Base-by-base conservation (phyloP, 129 eudicot genomes). In the Cynara cardunculus region DNA sequence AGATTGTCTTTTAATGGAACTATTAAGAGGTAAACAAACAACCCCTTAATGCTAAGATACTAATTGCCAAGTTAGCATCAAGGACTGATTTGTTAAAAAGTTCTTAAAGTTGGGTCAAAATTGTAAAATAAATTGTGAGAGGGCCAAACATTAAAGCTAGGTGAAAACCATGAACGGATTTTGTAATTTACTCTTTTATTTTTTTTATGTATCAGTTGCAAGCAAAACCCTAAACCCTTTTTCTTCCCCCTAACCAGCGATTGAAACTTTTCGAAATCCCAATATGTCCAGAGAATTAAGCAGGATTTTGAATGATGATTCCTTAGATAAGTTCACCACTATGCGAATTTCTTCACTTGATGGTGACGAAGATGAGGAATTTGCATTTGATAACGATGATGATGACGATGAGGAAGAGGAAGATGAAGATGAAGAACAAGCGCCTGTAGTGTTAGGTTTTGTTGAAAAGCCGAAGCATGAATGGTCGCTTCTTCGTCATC, bases 401-500 rank as follows among this genome's bases (percentile, higher is more conserved):
- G 83, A 75, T 3, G 87, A 41, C 0, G 86, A 82, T 2, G 89
- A 84, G 8, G 92, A 86, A 0, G 92, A 84, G 1, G 89, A 88
- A 31, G 89, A 83, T 0, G 94, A 85, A 5, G 89, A 88, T 0
- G 94, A 91, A 25, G 89, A 91, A 1, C 73, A 85, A 49, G 78
- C 41, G 0, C 82, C 87, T 25, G 87, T 91, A 69, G 71, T 80
- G 0, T 80, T 94, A 74, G 98, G 96, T 0, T 84, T 94, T 77
- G 83, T 84, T 1, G 97, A 91, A 64, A 90, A 87, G 80, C 93
- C 97, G 0, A 87, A 88, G 34, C 72, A 84, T 76, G 72, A 79
- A 4, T 94, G 97, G 93, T 88, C 96, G 26, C 87, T 94, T 73
- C 87, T 81, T 37, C 97, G 93, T 26, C 93, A 91, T 18, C 39